Evolutionary conservation across 2,329 filamentous ascomycete species (phyloP).

Genomic region (Akanthomyces muscarius): DNA sequence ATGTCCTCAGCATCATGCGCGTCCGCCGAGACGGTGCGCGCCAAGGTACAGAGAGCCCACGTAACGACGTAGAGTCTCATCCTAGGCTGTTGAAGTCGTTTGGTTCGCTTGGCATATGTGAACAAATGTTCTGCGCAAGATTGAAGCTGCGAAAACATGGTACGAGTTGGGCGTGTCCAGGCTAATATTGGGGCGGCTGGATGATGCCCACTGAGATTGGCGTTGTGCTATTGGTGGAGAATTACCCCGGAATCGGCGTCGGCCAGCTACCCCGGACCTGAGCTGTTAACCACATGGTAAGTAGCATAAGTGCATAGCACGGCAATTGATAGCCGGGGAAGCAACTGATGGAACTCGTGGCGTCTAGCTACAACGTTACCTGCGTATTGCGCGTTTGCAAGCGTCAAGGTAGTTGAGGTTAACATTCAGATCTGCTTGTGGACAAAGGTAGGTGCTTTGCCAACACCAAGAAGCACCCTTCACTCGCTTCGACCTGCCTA

Average conservation of each 20-base stretch:
- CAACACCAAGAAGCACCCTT: too few species aligned
- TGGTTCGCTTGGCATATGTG: neutral
- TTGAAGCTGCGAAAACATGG: neutral
- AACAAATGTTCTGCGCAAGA: too few species aligned
- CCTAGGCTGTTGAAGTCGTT: neutral
- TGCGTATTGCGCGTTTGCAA: neutral
- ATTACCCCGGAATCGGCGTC: neutral
- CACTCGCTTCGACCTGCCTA: too few species aligned
- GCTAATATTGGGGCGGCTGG: neutral
- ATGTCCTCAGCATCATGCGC: conserved; percentile 16
- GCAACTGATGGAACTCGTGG: neutral
- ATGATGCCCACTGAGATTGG: neutral
- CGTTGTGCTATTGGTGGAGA: conserved; percentile 4
- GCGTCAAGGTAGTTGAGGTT: too few species aligned
- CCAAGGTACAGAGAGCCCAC: neutral
- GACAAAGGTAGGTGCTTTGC: too few species aligned
- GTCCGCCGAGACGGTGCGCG: neutral
- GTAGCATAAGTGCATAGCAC: neutral
- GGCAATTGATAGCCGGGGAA: neutral
- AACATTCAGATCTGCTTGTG: too few species aligned
- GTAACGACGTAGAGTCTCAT: neutral
- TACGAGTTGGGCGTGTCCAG: neutral
- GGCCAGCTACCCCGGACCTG: neutral
- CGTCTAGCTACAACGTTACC: neutral
- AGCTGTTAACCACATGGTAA: neutral